These are phyloP conservation scores for Mycena latifolia DNA, from an alignment of 768 basidiomycete species.

Conservation along the genomic window DNA sequence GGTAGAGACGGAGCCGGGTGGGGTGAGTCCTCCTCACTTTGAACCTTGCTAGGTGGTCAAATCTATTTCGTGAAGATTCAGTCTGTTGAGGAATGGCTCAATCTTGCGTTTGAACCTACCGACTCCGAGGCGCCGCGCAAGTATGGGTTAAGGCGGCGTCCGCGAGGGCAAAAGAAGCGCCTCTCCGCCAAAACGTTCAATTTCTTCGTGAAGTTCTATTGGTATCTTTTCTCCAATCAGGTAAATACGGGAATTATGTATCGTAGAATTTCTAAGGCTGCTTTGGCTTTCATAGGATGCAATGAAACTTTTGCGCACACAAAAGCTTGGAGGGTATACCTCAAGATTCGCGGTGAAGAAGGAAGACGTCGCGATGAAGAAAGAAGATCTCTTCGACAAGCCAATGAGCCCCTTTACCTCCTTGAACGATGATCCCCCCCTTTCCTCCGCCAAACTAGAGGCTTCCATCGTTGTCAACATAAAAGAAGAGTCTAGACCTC, in stretches of 20 bases:
- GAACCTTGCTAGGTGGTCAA: not conserved
- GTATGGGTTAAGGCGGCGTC: not conserved
- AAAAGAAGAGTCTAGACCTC: no score
- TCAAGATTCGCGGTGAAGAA: not conserved
- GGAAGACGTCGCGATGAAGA: no score
- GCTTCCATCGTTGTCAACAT: not conserved
- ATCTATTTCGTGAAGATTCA: not conserved
- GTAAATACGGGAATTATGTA: constrained; percentile 5
- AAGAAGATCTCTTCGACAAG: not conserved
- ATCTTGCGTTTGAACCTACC: not conserved
- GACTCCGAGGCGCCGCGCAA: not conserved
- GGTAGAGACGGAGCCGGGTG: not conserved
- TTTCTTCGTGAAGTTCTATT: constrained; percentile 37
- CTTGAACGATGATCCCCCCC: not conserved
- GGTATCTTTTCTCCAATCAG: constrained; percentile 28
- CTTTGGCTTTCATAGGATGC: constrained; percentile 7
- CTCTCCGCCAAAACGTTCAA: not conserved
- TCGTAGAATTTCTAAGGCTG: no score
- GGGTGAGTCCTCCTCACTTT: not conserved
- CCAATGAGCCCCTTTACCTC: constrained; percentile 21
- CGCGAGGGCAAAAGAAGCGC: no score
- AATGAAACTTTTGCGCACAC: constrained; percentile 7
- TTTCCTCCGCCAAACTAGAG: not conserved
- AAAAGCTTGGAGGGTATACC: constrained; percentile 4
- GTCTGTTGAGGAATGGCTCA: constrained; percentile 2